Base-by-base conservation (phyloP, 495 filamentous ascomycete genomes). In the Annulohypoxylon moriforme region DNA sequence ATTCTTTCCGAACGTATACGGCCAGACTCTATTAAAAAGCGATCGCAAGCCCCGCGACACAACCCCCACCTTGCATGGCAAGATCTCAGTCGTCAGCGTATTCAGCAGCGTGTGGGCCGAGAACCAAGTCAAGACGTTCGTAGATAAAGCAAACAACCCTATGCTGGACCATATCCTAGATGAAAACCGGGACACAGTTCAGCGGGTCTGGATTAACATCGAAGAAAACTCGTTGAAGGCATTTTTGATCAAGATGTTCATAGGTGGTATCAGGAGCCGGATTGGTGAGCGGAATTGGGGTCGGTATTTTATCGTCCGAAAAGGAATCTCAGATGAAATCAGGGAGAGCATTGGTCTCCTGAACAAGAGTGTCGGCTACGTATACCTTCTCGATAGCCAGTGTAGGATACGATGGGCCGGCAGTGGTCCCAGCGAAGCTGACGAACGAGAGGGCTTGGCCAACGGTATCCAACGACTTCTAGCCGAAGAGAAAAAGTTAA, bases 331-430 rank as follows among this genome's bases (percentile, higher is more conserved):
- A 0, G 89, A 93, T 34, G 83, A 89, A 20, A 88, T 97, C 27
- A 88, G 90, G 60, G 90, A 94, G 77, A 83, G 86, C 34, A 90
- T 98, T 69, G 94, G 93, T 2, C 81, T 96, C 76, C 77, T 93
- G 78, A 99, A 98, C 80, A 87, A 85, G 42, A 94, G 92, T 81
- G 94, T 97, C 10, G 96, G 96, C 11, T 98, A 98, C 83, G 92
- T 94, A 25, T 99, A 97, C 81, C 84, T 99, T 61, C 79, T 99
- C 64, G 96, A 99, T 81, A 83, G 88, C 72, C 81, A 93, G 50
- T 96, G 93, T 81, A 90, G 87, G 81, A 98, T 99, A 66, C 87
- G 96, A 34, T 99, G 96, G 96, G 96, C 95, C 0, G 96, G 92
- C 3, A 94, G 93, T 79, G 96, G 93, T n/a, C 78, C 83, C 40